Evolutionary conservation across 2,329 filamentous ascomycete genomes (phyloP).

Genomic region (Penicillium sp.): DNA sequence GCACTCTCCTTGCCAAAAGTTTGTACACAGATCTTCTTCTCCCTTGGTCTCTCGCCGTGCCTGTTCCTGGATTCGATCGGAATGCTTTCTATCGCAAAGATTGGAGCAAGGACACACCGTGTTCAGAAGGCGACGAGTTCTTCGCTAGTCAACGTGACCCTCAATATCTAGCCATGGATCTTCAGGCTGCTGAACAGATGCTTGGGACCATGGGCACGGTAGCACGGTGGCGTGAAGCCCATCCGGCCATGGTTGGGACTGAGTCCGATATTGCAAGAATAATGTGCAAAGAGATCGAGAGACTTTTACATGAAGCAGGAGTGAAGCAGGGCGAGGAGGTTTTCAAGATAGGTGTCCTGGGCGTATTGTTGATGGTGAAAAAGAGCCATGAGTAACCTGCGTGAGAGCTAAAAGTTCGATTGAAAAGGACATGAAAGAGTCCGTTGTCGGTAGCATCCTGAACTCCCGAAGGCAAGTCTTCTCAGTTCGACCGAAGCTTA

Average conservation of each 20-base stretch:
- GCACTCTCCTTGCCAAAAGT: slow-evolving; percentile 43
- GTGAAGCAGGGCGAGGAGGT: slow-evolving; percentile 23
- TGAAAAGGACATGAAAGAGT: too few relatives aligned
- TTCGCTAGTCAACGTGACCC: slow-evolving; percentile 17
- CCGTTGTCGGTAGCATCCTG: too few relatives aligned
- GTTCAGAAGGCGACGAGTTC: too few relatives aligned
- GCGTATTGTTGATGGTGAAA: too few relatives aligned
- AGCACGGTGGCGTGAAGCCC: slow-evolving; percentile 41
- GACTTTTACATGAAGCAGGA: slow-evolving; percentile 25
- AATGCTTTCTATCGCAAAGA: slow-evolving; percentile 42
- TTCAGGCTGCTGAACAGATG: slow-evolving; percentile 26
- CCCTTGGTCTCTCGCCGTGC: slow-evolving; percentile 48
- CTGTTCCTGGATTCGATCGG: slow-evolving; percentile 42
- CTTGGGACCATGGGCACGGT: slow-evolving; percentile 39
- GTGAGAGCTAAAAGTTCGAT: too few relatives aligned
- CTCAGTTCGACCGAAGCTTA: too few relatives aligned
- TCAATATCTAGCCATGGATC: slow-evolving; percentile 21
- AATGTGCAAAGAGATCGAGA: slow-evolving; percentile 23
- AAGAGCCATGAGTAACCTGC: too few relatives aligned
- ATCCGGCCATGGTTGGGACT: slow-evolving; percentile 36
- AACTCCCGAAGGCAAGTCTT: too few relatives aligned
- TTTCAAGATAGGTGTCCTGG: slow-evolving; percentile 8
- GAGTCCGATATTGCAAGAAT: slow-evolving; percentile 37
- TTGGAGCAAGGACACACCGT: slow-evolving; percentile 31
- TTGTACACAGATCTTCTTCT: slow-evolving; percentile 47